These are phyloP conservation scores for Eimeria tenella DNA, from an alignment of 169 alveolate species.

Conservation along the genomic window DNA sequence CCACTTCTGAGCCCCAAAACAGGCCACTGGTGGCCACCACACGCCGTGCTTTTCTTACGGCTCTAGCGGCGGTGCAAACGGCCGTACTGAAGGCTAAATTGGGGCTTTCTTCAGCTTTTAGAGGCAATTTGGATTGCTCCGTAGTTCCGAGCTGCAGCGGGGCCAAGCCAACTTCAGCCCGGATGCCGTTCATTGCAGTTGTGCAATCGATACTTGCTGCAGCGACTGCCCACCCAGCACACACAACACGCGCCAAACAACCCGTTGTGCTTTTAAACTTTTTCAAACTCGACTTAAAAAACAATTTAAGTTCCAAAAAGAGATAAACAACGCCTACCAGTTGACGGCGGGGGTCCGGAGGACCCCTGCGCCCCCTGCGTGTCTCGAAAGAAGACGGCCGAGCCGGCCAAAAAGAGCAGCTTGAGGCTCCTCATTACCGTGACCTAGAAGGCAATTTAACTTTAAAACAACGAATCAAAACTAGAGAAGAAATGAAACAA, in stretches of 20 bases:
- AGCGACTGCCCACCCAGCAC: not conserved
- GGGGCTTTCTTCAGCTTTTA: not conserved
- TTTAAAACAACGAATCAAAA: not conserved
- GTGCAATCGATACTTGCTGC: not conserved
- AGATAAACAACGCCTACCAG: too few relatives aligned
- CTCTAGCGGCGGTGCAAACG: not conserved
- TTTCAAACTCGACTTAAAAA: too few relatives aligned
- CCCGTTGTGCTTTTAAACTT: too few relatives aligned
- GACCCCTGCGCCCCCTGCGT: not conserved
- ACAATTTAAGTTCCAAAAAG: too few relatives aligned
- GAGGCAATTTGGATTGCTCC: too few relatives aligned
- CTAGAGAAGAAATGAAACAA: too few relatives aligned
- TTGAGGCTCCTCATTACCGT: not conserved
- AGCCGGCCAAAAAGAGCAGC: not conserved
- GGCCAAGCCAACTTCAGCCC: not conserved
- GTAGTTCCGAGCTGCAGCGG: not conserved
- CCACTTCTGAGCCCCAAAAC: too few relatives aligned
- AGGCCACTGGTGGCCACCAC: too few relatives aligned
- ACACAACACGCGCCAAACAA: not conserved
- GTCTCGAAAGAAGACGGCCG: not conserved
- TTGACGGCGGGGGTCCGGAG: not conserved
- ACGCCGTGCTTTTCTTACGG: not conserved
- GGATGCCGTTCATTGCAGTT: not conserved
- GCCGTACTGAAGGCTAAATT: not conserved
- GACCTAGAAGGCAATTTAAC: not conserved